Conservation (phyloP, 139 green algal genomes). For the Closterium sp. region DNA sequence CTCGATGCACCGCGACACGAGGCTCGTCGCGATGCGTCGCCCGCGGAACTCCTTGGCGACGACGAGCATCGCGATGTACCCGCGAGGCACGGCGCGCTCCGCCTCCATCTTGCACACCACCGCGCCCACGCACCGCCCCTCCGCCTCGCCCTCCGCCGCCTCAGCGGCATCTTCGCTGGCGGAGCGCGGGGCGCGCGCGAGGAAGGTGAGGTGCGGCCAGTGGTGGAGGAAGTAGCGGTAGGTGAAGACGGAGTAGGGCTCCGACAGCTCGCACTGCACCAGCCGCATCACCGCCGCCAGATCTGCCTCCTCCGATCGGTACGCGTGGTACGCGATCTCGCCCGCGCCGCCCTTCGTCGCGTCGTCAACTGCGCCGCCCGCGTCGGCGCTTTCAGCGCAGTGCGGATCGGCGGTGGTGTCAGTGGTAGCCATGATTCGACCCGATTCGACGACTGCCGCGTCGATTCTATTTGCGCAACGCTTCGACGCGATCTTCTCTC, state of each 20-base stretch:
- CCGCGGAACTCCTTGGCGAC: slow-evolving; percentile 82
- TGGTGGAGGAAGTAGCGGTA: slow-evolving; percentile 90
- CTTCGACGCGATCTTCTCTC: neutral
- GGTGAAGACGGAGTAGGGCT: slow-evolving; percentile 99
- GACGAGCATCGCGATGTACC: slow-evolving; percentile 98
- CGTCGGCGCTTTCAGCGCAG: neutral
- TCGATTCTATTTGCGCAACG: neutral
- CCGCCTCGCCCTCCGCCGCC: neutral
- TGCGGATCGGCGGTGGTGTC: neutral
- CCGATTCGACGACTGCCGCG: neutral
- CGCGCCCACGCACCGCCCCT: slow-evolving; percentile 51
- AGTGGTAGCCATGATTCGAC: neutral
- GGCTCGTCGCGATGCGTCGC: slow-evolving; percentile 66
- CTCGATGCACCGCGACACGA: slow-evolving; percentile 50
- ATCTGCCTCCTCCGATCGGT: slow-evolving; percentile 71
- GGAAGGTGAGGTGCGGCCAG: slow-evolving; percentile 90
- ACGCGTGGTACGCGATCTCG: neutral
- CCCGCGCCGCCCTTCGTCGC: neutral
- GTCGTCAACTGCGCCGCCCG: neutral
- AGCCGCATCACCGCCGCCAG: slow-evolving; percentile 82
- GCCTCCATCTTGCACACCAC: slow-evolving; percentile 94
- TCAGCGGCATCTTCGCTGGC: neutral
- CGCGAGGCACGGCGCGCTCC: slow-evolving; percentile 70
- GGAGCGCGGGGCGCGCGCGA: slow-evolving; percentile 54
- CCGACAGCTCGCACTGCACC: slow-evolving; percentile 89